phyloP scores from a whole-genome alignment of 129 eudicot genomes.

The Artemisia argyi region DNA sequence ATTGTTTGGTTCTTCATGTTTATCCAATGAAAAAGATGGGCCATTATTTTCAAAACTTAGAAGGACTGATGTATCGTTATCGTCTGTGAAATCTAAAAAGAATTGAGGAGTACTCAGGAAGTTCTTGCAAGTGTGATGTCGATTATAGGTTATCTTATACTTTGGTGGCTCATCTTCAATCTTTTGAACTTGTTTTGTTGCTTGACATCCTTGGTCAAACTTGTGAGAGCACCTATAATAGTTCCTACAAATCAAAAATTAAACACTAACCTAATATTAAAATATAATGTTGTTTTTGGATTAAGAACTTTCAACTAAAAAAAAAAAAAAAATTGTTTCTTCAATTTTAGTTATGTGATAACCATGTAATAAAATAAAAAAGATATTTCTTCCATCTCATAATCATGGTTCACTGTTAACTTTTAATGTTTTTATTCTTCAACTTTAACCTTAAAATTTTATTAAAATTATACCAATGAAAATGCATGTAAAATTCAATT shows the following conservation, averaged over 20 bases:
- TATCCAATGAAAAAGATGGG: not conserved
- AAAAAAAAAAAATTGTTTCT: not conserved
- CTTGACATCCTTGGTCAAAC: constrained; percentile 15
- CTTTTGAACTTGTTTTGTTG: constrained; percentile 19
- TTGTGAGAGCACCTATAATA: constrained; percentile 14
- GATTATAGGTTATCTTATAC: not conserved
- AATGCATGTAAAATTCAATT: too few relatives aligned
- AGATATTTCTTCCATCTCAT: too few relatives aligned
- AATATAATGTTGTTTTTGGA: not conserved
- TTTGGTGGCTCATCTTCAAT: constrained; percentile 8
- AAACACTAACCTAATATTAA: not conserved
- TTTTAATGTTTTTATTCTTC: too few relatives aligned
- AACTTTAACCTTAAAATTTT: too few relatives aligned
- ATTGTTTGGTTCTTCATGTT: not conserved
- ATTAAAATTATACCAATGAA: too few relatives aligned
- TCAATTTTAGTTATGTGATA: not conserved
- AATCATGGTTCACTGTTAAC: too few relatives aligned
- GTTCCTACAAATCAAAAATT: constrained; percentile 7
- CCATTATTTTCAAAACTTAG: constrained; percentile 1
- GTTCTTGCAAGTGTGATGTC: constrained; percentile 8
- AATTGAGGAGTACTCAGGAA: not conserved
- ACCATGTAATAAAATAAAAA: not conserved
- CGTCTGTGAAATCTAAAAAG: not conserved
- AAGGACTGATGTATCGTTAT: constrained; percentile 8
- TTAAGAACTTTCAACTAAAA: not conserved